Percentiles rank a stretch among this genome's conserved stretches.
Conservation (phyloP, 768 basidiomycete genomes). For the Naganishia onofrii region DNA sequence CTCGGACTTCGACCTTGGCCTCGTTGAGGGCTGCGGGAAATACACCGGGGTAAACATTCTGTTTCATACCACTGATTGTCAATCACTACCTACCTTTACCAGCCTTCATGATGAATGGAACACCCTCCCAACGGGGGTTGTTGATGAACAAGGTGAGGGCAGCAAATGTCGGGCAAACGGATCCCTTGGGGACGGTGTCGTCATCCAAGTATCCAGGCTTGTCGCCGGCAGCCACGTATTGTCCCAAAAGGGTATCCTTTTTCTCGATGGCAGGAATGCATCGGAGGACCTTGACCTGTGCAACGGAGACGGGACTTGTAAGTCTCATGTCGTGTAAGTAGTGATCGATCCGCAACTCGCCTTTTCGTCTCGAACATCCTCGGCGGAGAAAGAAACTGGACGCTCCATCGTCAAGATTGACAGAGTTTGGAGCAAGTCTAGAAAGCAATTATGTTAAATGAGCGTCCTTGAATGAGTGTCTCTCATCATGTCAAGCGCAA, state of each 20-base stretch:
- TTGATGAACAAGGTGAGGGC: conserved; percentile 86
- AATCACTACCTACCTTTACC: conserved; percentile 72
- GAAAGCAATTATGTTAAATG: conserved; percentile 9
- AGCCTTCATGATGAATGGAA: conserved; percentile 96
- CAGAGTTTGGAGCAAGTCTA: conserved; percentile 91
- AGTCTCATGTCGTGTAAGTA: too few relatives aligned
- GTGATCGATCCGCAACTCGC: conserved; percentile 52
- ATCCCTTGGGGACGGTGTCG: conserved; percentile 85
- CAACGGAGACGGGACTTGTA: background rate
- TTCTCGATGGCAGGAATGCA: conserved; percentile 76
- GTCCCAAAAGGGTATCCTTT: conserved; percentile 82
- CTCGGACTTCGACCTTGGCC: conserved; percentile 95
- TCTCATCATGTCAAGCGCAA: conserved; percentile 34
- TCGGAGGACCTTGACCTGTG: conserved; percentile 90
- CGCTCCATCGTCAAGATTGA: conserved; percentile 96
- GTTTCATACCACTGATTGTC: background rate
- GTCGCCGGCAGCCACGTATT: conserved; percentile 70
- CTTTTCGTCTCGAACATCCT: conserved; percentile 99
- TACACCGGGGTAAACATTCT: conserved; percentile 19
- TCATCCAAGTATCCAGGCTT: conserved; percentile 99
- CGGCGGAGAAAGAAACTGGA: conserved; percentile 92
- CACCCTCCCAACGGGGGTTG: conserved; percentile 97
- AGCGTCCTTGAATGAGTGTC: conserved; percentile 3
- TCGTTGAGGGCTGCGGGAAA: conserved; percentile 77
- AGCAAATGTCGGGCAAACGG: conserved; percentile 90